phyloP scores from a whole-genome alignment of 73 alveolate genomes.

The Tetrahymena malaccensis region DNA sequence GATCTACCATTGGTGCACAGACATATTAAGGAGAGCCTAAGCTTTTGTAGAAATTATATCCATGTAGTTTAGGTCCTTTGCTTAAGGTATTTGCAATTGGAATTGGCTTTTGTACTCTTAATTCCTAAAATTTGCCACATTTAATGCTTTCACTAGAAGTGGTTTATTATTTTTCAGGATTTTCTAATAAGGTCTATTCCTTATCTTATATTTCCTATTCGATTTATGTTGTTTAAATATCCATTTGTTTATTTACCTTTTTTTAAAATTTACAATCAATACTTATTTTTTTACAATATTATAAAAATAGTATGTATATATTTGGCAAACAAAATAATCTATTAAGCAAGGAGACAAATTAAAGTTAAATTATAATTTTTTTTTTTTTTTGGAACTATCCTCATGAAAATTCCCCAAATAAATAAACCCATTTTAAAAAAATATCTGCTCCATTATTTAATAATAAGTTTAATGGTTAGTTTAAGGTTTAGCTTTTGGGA shows the following conservation, averaged over 20 bases:
- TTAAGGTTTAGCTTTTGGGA: neutral
- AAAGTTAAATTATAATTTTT: neutral
- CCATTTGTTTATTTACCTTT: neutral
- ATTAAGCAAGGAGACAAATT: neutral
- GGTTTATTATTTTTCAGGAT: neutral
- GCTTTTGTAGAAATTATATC: conserved; percentile 70
- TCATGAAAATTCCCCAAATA: neutral
- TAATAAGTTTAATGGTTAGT: neutral
- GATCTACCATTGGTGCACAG: conserved; percentile 97
- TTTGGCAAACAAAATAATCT: neutral
- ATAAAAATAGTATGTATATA: no score
- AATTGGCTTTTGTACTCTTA: neutral
- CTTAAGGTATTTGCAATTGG: neutral
- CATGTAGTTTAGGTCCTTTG: conserved; percentile 17
- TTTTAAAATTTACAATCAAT: neutral
- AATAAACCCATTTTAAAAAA: no score
- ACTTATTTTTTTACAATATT: neutral
- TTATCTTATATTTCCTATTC: neutral
- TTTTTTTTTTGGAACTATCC: neutral
- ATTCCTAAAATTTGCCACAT: neutral
- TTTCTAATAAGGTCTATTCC: neutral
- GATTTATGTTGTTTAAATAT: neutral
- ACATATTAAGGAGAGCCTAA: conserved; percentile 91
- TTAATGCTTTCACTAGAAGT: neutral
- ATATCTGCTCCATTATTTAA: no score